Evolutionary conservation across 139 green algal genomes (phyloP).

Genomic region (Auxenochlorella protothecoides): DNA sequence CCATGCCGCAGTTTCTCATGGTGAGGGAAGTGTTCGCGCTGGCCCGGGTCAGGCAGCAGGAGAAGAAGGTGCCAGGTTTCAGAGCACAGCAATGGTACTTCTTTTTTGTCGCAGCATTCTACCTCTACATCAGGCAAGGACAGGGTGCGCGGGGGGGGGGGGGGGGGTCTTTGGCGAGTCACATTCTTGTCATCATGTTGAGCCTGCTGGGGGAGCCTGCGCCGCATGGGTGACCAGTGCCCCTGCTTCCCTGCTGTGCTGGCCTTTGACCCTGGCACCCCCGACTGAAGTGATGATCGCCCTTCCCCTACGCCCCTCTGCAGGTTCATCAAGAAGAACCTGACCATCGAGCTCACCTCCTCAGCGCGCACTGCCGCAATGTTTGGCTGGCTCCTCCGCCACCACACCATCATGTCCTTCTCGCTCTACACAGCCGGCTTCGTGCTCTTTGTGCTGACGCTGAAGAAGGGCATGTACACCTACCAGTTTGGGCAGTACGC

Average conservation of each 20-base stretch:
- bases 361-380: constrained; percentile 36
- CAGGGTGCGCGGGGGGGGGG: background rate
- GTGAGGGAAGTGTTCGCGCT: constrained; percentile 73
- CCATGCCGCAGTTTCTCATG: constrained; percentile 48
- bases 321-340: constrained; percentile 83
- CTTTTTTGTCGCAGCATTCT: constrained; percentile 81
- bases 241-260: too few relatives aligned
- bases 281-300: background rate
- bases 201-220: background rate
- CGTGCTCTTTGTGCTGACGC: constrained; percentile 83
- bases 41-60: constrained; percentile 47
- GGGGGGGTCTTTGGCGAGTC: background rate
- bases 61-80: constrained; percentile 52
- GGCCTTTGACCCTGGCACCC: too few relatives aligned
- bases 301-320: background rate
- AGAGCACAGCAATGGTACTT: constrained; percentile 83
- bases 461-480: constrained; percentile 78
- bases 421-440: constrained; percentile 66
- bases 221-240: background rate
- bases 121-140: constrained; percentile 72
- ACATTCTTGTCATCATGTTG: background rate
- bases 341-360: constrained; percentile 62
- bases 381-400: constrained; percentile 50
- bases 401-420: constrained; percentile 72
- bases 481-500: constrained; percentile 97